Percentiles rank a stretch among this genome's conserved stretches.
phyloP scores from a whole-genome alignment of 768 basidiomycete genomes.

The Tylopilus sp. region DNA sequence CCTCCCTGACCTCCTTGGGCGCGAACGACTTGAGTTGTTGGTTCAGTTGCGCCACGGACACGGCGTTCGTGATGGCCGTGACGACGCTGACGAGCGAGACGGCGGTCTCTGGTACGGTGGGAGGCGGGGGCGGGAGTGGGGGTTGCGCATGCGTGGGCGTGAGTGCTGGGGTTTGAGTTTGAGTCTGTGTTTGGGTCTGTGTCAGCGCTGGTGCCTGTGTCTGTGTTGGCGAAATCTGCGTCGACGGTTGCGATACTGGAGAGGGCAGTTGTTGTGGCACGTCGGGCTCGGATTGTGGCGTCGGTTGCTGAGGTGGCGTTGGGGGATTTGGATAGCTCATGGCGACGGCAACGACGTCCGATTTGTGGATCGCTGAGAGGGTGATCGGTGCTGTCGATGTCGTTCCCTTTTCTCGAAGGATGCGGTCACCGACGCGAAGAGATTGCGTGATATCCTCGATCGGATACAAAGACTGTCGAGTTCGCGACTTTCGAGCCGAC shows the following conservation, averaged over 20 bases:
- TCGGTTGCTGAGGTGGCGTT: slow-evolving; percentile 19
- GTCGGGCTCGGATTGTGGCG: slow-evolving; percentile 14
- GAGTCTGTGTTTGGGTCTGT: neutral
- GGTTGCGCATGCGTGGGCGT: slow-evolving; percentile 4
- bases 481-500: too few species aligned
- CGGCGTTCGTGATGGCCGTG: slow-evolving; percentile 44
- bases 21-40: slow-evolving; percentile 44
- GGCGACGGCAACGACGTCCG: neutral
- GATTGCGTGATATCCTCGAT: neutral
- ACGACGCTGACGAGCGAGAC: slow-evolving; percentile 41
- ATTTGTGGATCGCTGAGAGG: neutral
- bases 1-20: slow-evolving; percentile 57
- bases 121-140: slow-evolving; percentile 1
- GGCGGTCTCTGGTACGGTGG: neutral
- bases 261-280: slow-evolving; percentile 11
- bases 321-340: slow-evolving; percentile 29
- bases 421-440: neutral
- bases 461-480: neutral
- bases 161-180: slow-evolving; percentile 6
- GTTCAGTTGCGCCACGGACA: slow-evolving; percentile 37
- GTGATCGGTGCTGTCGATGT: neutral
- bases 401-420: neutral
- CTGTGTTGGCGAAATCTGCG: neutral
- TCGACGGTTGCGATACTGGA: slow-evolving; percentile 9
- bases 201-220: neutral